Base-by-base conservation (phyloP, 768 basidiomycete genomes). In the Boletus bicolor region DNA sequence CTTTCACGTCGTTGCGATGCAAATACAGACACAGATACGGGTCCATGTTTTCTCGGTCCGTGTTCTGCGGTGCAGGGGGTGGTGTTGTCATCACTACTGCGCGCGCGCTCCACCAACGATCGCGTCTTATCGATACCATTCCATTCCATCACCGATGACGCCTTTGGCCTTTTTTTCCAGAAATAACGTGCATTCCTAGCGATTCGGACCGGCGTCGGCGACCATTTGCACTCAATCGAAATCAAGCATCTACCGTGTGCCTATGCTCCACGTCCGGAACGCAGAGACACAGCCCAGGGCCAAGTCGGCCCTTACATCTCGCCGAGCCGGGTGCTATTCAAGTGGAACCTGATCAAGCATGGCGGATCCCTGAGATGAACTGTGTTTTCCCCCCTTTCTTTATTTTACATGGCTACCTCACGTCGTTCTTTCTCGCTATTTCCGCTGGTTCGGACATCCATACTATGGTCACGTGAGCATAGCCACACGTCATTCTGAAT, bases 41-140 rank as follows among this genome's bases (percentile, higher is more conserved):
- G 7, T 34, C 49, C 60, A 62, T 54, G 49, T 48, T 48, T 47
- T 34, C 49, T 44, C 54, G n/a, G 54, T 14, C 60, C 30, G 3
- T 34, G 51, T 50, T 49, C 61, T 56, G 37, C 51, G 60, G 51
- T 47, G 38, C 49, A 28, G 36, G 26, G 36, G 26, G 7, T 8
- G 21, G 11, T 15, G 30, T 9, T 21, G 45, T 42, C 48, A 58
- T 37, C 35, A 10, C 19, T 9, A 32, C 14, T 32, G 44, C 21
- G 37, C 7, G 38, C 15, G 19, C 10, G 12, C 28, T 44, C 30
- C 49, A 43, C 42, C 28, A 48, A 9, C 26, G 32, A 44, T 19
- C 21, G 19, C 8, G 41, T 28, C 26, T 45, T 26, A 26, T 43
- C 45, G 19, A 28, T 34, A 43, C 34, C 53, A 26, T 38, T 48